Evolutionary conservation across 2,329 filamentous ascomycete genomes (phyloP).

Genomic region (Ceratocystis cubensis): DNA sequence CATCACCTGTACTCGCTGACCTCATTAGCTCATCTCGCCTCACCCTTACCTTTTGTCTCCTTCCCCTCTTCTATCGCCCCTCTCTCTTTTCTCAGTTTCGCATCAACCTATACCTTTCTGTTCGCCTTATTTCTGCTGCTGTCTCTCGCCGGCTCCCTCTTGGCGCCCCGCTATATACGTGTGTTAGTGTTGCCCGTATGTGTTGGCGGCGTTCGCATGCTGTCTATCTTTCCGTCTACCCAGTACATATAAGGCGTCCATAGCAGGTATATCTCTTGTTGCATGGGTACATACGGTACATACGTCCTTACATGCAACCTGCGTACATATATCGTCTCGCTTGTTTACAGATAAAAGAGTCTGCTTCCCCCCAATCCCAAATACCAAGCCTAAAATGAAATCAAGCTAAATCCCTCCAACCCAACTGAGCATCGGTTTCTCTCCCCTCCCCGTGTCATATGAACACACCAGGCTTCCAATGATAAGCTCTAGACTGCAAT

Average conservation of each 20-base stretch:
- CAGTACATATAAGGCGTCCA: neutral
- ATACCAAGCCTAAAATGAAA: neutral
- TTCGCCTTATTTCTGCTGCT: neutral
- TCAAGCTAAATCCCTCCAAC: neutral
- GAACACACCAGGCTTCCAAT: neutral
- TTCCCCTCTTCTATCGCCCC: neutral
- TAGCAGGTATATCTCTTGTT: neutral
- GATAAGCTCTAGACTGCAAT: neutral
- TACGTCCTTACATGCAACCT: neutral
- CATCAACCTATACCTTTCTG: neutral
- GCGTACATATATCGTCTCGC: neutral
- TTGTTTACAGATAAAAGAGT: neutral
- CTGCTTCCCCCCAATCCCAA: neutral
- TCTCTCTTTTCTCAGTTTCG: neutral
- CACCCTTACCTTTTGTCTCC: neutral
- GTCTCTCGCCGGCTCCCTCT: neutral
- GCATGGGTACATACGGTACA: neutral
- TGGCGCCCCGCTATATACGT: neutral
- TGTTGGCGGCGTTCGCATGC: too few species aligned
- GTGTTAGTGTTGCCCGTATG: neutral
- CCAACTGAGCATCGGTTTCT: neutral
- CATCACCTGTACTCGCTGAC: too few species aligned
- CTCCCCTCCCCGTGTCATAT: neutral
- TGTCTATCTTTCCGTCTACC: neutral
- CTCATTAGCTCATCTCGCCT: neutral